Conservation (phyloP, 768 basidiomycete genomes). For the Leucocoprinus birnbaumii region DNA sequence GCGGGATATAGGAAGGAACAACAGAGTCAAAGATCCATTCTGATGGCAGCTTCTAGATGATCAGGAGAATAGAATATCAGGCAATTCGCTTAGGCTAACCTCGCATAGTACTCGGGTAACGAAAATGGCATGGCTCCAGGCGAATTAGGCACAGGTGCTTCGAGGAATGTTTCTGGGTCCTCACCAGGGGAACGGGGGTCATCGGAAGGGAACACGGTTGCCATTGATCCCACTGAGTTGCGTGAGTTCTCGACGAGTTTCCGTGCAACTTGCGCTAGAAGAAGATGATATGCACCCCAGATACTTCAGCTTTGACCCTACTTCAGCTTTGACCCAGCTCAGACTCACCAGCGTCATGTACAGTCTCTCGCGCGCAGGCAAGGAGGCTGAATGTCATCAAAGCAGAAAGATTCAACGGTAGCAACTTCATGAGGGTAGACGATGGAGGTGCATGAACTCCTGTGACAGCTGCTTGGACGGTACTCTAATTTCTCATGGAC, state of each 20-base stretch:
- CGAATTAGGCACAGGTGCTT: slow-evolving; percentile 13
- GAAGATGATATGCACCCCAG: not conserved
- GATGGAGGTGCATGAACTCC: too few relatives aligned
- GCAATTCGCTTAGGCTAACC: slow-evolving; percentile 12
- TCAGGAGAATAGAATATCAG: not conserved
- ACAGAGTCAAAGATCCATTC: slow-evolving; percentile 51
- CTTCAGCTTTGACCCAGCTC: too few relatives aligned
- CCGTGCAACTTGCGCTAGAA: slow-evolving; percentile 40
- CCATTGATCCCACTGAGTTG: slow-evolving; percentile 44
- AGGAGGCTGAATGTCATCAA: not conserved
- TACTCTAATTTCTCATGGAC: too few relatives aligned
- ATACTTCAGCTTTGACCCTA: not conserved
- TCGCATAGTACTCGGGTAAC: slow-evolving; percentile 54
- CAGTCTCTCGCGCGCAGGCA: slow-evolving; percentile 32
- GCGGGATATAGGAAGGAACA: slow-evolving; percentile 53
- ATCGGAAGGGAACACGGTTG: slow-evolving; percentile 42
- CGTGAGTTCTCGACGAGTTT: slow-evolving; percentile 28
- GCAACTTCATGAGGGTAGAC: not conserved
- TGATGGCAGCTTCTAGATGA: slow-evolving; percentile 36
- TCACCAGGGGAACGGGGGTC: slow-evolving; percentile 21
- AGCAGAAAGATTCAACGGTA: not conserved
- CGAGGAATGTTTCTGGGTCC: too few relatives aligned
- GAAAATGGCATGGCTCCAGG: slow-evolving; percentile 46
- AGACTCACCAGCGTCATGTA: slow-evolving; percentile 44
- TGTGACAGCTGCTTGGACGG: too few relatives aligned